Conservation (phyloP, 371 early-diverging fungal genomes). For the Dinochytrium kinnereticum region DNA sequence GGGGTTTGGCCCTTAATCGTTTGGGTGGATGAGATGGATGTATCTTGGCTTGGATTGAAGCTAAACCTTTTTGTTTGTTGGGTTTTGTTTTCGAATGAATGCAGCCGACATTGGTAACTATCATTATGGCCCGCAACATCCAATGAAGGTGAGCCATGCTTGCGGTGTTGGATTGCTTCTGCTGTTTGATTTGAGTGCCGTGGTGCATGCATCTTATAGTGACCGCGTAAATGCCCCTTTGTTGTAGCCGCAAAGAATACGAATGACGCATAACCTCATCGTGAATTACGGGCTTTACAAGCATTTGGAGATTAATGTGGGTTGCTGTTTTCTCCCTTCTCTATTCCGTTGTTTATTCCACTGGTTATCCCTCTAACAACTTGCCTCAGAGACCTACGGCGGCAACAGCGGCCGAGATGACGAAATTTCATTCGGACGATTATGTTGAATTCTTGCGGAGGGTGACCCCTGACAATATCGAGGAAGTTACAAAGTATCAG, state of each 20-base stretch:
- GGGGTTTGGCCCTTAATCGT: no score
- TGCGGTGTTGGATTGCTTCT: no score
- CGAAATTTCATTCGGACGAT: conserved; percentile 98
- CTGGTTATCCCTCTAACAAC: neutral
- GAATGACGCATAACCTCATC: conserved; percentile 98
- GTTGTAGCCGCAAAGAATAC: conserved; percentile 90
- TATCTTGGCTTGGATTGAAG: no score
- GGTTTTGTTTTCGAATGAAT: neutral
- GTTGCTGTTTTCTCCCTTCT: neutral
- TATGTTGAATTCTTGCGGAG: conserved; percentile 97
- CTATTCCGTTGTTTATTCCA: neutral
- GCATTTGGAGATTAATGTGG: conserved; percentile 84
- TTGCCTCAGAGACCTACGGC: conserved; percentile 73
- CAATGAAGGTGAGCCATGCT: conserved; percentile 99
- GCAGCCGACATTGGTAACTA: conserved; percentile 55
- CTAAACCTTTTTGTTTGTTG: neutral
- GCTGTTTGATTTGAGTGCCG: no score
- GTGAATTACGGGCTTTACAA: conserved; percentile 96
- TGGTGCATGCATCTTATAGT: no score
- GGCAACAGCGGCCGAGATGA: conserved; percentile 94
- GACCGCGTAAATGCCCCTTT: no score
- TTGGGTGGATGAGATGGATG: no score
- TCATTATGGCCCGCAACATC: conserved; percentile 80
- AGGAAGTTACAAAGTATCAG: conserved; percentile 79
- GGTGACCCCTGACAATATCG: conserved; percentile 93